Base-by-base conservation (phyloP, 192 early-diverging fungal species). In the Dissophora globulifera region DNA sequence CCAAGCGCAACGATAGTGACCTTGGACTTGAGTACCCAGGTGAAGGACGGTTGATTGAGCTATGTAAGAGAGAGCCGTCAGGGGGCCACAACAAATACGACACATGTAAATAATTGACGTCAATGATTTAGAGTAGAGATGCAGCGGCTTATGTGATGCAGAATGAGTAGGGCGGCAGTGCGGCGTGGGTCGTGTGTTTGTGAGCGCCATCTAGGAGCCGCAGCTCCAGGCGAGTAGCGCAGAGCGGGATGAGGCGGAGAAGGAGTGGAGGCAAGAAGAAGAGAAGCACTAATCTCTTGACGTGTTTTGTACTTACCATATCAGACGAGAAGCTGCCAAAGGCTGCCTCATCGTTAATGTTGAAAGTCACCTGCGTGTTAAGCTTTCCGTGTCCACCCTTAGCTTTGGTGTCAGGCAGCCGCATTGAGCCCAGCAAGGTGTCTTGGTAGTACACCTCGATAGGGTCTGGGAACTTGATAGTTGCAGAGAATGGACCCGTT, bases 401-500 rank as follows among this genome's bases (percentile, higher is more conserved):
- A 33, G 71, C 66, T 19, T 64, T 62, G 50, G 69, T 80, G 16
- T 65, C 61, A 4, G 56, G 62, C 9, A 82, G 45, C 26, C 31
- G 47, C 61, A 81, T 72, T 4, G 58, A 51, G 19, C 72, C 80
- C 5, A 81, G 50, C 23, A 43, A 33, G 13, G 20, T 20, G 4
- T 82, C 62, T 11, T 85, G 80, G 42, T 82, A 84, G 26, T 60
- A 65, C 25, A 86, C 75, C 5, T 65, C 12, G 33, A 85, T 67
- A 30, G 78, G 79, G 35, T 81, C 78, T 4, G 60, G 46, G 65
- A 87, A 87, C 40, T 51, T 43, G 45, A 87, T 81, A 25, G 61
- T 82, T 7, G 84, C 84, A 20, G 67, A 32, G 69, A 87, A 85
- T 19, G 84, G 83, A 48, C 86, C 86, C 41, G 83, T 84, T 27